These are phyloP conservation scores for Wilcoxina mikolae DNA, from an alignment of 495 filamentous ascomycete genomes.

Conservation along the genomic window DNA sequence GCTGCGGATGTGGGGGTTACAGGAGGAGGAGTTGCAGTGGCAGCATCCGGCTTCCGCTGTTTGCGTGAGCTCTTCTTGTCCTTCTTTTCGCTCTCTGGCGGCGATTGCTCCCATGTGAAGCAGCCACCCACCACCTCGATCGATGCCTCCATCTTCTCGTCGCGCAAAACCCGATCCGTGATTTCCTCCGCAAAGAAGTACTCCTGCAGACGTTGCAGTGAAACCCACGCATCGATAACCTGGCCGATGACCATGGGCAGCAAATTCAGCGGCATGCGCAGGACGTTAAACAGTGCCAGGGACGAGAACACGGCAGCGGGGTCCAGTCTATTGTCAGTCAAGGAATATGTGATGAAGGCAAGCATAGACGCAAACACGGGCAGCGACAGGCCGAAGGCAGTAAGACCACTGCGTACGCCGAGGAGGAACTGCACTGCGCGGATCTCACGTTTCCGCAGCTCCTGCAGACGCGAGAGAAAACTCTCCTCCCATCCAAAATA, in stretches of 20 bases:
- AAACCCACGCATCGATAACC: conserved; percentile 76
- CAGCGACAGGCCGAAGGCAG: conserved; percentile 60
- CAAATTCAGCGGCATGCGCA: conserved; percentile 78
- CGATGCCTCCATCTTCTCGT: conserved; percentile 49
- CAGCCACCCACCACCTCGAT: conserved; percentile 55
- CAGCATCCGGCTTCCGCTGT: conserved; percentile 32
- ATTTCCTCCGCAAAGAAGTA: conserved; percentile 77
- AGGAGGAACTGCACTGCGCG: conserved; percentile 62
- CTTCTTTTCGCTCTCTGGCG: conserved; percentile 34
- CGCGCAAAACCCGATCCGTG: conserved; percentile 52
- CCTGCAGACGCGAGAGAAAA: conserved; percentile 60
- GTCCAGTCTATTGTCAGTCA: conserved; percentile 53
- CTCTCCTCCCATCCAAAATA: conserved; percentile 87
- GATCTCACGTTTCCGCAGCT: conserved; percentile 62
- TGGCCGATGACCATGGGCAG: conserved; percentile 79
- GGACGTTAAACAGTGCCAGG: conserved; percentile 76
- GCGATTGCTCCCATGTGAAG: conserved; percentile 86
- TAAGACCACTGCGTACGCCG: conserved; percentile 68
- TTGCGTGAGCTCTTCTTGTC: conserved; percentile 32
- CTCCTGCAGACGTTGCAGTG: conserved; percentile 67
- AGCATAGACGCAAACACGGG: conserved; percentile 91
- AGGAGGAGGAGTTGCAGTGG: conserved; percentile 17
- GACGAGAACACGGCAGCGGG: conserved; percentile 83
- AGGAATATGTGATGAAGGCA: conserved; percentile 80
- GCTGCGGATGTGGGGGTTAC: conserved; percentile 7